A percentile compares a stretch with the other conserved stretches of the same genome.
These are phyloP conservation scores for Lentinula boryana DNA, from an alignment of 768 basidiomycete genomes.

Conservation along the genomic window DNA sequence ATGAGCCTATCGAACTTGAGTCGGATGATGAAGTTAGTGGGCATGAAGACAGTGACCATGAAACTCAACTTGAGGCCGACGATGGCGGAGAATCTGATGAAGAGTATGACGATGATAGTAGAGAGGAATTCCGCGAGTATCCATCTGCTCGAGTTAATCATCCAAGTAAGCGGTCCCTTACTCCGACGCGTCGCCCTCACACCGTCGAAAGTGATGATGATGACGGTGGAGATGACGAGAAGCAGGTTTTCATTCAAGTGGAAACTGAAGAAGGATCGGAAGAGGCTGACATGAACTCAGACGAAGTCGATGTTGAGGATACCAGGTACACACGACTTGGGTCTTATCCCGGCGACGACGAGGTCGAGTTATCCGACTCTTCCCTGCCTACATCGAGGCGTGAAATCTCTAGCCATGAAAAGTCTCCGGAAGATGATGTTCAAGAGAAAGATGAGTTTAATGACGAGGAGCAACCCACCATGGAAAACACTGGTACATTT, in stretches of 20 bases:
- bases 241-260: neutral
- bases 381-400: neutral
- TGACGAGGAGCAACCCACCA: conserved; percentile 5
- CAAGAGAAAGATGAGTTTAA: neutral
- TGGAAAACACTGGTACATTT: conserved; percentile 10
- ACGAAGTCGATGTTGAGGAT: neutral
- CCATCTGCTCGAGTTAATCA: neutral
- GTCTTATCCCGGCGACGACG: neutral
- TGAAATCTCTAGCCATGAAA: neutral
- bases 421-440: neutral
- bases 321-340: neutral
- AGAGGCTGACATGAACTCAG: neutral
- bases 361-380: neutral
- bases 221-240: conserved; percentile 6
- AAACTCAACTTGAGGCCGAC: conserved; percentile 6
- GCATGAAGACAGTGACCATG: conserved; percentile 3
- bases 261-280: neutral
- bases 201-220: conserved; percentile 14
- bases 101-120: neutral
- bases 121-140: conserved; percentile 13
- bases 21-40: conserved; percentile 16
- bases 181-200: conserved; percentile 5
- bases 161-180: neutral
- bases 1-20: conserved; percentile 41
- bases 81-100: conserved; percentile 10